These are phyloP conservation scores for Phytophthora cryptogea DNA, from an alignment of 352 stramenopile genomes.

Conservation along the genomic window DNA sequence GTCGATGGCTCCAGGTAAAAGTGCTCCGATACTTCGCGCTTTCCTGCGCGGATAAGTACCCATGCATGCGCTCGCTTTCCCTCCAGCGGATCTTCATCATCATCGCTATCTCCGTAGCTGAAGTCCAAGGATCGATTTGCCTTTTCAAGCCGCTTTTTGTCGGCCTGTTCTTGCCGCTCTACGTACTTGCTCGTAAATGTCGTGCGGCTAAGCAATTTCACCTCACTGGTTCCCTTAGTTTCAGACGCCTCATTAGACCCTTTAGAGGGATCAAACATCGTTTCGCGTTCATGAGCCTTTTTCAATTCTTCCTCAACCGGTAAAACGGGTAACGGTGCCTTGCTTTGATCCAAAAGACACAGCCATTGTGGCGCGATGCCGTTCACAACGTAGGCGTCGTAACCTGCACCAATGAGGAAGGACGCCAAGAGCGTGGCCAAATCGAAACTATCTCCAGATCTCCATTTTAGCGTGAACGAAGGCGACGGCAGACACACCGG, in stretches of 20 bases:
- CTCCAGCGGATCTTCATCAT: slow-evolving; percentile 76
- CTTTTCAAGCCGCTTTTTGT: slow-evolving; percentile 51
- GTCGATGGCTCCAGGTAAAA: slow-evolving; percentile 95
- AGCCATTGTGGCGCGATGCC: slow-evolving; percentile 89
- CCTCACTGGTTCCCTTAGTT: slow-evolving; percentile 18
- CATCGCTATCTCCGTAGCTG: slow-evolving; percentile 64
- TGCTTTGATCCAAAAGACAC: slow-evolving; percentile 91
- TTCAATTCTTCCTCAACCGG: slow-evolving; percentile 52
- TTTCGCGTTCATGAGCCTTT: slow-evolving; percentile 47
- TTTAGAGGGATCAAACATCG: slow-evolving; percentile 12
- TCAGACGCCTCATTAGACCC: slow-evolving; percentile 7
- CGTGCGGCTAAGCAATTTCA: slow-evolving; percentile 58
- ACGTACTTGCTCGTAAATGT: slow-evolving; percentile 77
- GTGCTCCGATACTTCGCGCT: slow-evolving; percentile 82
- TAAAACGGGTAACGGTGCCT: slow-evolving; percentile 65
- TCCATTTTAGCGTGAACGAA: slow-evolving; percentile 87
- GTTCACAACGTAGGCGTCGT: slow-evolving; percentile 95
- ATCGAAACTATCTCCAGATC: slow-evolving; percentile 93
- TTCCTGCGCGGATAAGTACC: slow-evolving; percentile 92
- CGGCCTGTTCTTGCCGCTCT: slow-evolving; percentile 48
- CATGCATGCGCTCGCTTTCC: slow-evolving; percentile 87
- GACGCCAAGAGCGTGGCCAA: slow-evolving; percentile 88
- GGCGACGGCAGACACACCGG: slow-evolving; percentile 84
- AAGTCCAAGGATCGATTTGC: slow-evolving; percentile 44
- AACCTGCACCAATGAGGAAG: slow-evolving; percentile 93